Evolutionary conservation across 352 stramenopile species (phyloP).

Genomic region (Phytophthora citricola): DNA sequence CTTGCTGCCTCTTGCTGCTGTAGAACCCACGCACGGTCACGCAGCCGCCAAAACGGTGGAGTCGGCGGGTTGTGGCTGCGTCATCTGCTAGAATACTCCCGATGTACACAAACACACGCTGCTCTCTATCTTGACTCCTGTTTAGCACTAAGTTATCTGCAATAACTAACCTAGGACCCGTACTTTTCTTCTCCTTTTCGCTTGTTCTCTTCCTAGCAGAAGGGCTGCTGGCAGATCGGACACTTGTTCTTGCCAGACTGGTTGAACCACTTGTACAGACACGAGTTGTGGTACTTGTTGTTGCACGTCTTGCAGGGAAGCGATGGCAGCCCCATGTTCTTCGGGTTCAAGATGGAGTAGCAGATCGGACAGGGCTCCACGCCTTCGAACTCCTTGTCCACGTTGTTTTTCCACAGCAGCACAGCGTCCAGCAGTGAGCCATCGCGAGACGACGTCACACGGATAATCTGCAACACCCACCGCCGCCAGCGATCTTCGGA

Average conservation of each 20-base stretch:
- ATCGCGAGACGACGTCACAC: constrained; percentile 88
- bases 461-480: constrained; percentile 94
- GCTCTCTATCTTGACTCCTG: constrained; percentile 34
- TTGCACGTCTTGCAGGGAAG: constrained; percentile 92
- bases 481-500: constrained; percentile 91
- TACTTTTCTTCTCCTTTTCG: not conserved
- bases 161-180: constrained; percentile 25
- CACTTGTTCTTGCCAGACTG: constrained; percentile 95
- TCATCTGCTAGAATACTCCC: constrained; percentile 46
- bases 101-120: constrained; percentile 23
- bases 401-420: constrained; percentile 92
- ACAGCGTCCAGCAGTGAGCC: constrained; percentile 92
- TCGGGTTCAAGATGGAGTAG: constrained; percentile 93
- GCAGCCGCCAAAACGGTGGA: constrained; percentile 46
- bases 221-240: constrained; percentile 92
- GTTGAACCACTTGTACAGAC: constrained; percentile 95
- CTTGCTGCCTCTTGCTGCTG: constrained; percentile 17
- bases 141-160: constrained; percentile 47
- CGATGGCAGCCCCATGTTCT: constrained; percentile 89
- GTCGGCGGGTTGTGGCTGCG: constrained; percentile 67
- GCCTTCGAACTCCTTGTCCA: constrained; percentile 93
- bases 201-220: constrained; percentile 48
- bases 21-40: constrained; percentile 32
- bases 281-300: constrained; percentile 95
- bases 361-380: constrained; percentile 94